phyloP scores from a whole-genome alignment of 257 asterid genomes.

The Solanum sejunctum region DNA sequence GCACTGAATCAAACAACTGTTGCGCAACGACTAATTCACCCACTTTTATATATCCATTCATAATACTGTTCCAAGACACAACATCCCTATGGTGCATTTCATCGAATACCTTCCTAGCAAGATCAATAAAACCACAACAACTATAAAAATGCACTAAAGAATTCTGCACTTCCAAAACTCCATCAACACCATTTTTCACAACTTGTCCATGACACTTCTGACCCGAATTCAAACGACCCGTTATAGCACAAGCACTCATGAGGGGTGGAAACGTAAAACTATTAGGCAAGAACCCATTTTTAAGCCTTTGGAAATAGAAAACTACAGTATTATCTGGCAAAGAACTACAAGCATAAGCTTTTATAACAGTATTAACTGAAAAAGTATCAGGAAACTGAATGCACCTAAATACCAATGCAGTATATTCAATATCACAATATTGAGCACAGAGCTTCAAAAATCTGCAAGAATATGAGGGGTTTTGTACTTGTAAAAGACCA shows the following conservation, averaged over 20 bases:
- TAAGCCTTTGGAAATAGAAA: slow-evolving; percentile 44
- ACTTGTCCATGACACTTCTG: slow-evolving; percentile 58
- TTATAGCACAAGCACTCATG: slow-evolving; percentile 49
- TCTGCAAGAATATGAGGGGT: slow-evolving; percentile 53
- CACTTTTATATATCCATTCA: slow-evolving; percentile 30
- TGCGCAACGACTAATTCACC: slow-evolving; percentile 54
- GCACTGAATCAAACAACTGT: slow-evolving; percentile 51
- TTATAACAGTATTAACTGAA: slow-evolving; percentile 53
- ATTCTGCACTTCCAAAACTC: slow-evolving; percentile 46
- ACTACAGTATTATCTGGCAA: slow-evolving; percentile 23
- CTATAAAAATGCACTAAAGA: slow-evolving; percentile 50
- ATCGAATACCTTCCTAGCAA: slow-evolving; percentile 22
- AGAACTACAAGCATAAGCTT: slow-evolving; percentile 33
- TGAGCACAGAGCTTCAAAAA: slow-evolving; percentile 32
- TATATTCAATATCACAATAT: slow-evolving; percentile 20
- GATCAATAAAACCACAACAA: slow-evolving; percentile 29
- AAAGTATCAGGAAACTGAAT: slow-evolving; percentile 43
- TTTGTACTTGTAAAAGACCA: slow-evolving; percentile 32
- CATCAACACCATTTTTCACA: slow-evolving; percentile 50
- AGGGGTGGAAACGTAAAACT: slow-evolving; percentile 54
- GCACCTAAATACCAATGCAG: slow-evolving; percentile 33
- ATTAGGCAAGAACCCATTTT: slow-evolving; percentile 44
- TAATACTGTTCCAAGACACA: slow-evolving; percentile 55
- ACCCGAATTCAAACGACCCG: slow-evolving; percentile 33
- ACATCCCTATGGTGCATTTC: slow-evolving; percentile 40